Evolutionary conservation across 805 yeast species (phyloP).

Genomic region (Wickerhamomyces tratensis): DNA sequence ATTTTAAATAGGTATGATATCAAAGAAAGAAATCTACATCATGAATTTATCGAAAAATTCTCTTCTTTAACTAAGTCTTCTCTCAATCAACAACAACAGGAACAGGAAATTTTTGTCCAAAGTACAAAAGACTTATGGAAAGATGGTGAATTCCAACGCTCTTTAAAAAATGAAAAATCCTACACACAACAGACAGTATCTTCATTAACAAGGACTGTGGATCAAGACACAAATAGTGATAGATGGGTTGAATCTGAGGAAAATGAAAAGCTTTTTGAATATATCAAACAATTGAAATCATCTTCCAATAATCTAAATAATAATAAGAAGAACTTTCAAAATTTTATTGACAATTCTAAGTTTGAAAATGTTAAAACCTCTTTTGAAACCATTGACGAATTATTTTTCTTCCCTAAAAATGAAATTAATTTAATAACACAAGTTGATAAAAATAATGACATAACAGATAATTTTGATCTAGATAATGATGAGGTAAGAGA

Average conservation of each 20-base stretch:
- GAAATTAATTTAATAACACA: neutral
- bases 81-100: neutral
- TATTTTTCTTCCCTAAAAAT: conserved; percentile 19
- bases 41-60: conserved; percentile 32
- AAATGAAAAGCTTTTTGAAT: conserved; percentile 22
- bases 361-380: conserved; percentile 20
- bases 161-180: conserved; percentile 23
- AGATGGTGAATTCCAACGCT: conserved; percentile 46
- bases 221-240: conserved; percentile 5
- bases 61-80: neutral
- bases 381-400: conserved; percentile 20
- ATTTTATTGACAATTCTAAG: conserved; percentile 9
- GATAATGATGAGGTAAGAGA: conserved; percentile 5
- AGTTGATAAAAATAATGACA: conserved; percentile 1
- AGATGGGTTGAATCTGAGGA: conserved; percentile 35
- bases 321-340: conserved; percentile 11
- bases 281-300: conserved; percentile 11
- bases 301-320: neutral
- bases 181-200: conserved; percentile 14
- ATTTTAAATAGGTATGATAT: conserved; percentile 46
- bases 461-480: conserved; percentile 1
- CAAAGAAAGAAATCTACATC: conserved; percentile 38
- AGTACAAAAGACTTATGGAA: conserved; percentile 49
- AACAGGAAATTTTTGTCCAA: conserved; percentile 20
- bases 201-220: conserved; percentile 14